Evolutionary conservation across 2,329 filamentous ascomycete genomes (phyloP).

Genomic region (Colletotrichum caudatum): DNA sequence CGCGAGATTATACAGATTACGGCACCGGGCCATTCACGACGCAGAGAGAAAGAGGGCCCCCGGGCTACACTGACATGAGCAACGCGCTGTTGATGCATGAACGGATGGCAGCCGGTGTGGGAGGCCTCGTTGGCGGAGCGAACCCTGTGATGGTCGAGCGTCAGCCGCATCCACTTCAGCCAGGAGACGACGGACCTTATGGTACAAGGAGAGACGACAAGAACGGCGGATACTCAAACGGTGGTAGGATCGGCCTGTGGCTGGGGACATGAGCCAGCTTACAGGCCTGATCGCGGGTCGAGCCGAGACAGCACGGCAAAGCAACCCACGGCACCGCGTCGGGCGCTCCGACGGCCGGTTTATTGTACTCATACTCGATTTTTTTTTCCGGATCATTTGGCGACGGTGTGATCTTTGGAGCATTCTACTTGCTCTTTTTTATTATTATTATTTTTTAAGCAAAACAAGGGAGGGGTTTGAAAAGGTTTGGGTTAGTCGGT

Average conservation of each 20-base stretch:
- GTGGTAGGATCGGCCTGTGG: conserved; percentile 41
- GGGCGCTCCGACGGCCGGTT: background rate
- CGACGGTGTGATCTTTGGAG: conserved; percentile 14
- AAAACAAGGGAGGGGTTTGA: background rate
- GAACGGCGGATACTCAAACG: conserved; percentile 31
- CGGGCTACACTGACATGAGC: conserved; percentile 20
- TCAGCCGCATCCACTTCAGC: conserved; percentile 29
- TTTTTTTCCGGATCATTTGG: background rate
- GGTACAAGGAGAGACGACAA: conserved; percentile 26
- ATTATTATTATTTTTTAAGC: background rate
- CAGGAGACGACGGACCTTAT: background rate
- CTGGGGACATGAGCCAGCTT: conserved; percentile 12
- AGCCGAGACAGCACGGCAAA: background rate
- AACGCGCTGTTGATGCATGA: conserved; percentile 25
- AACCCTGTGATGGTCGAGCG: conserved; percentile 1
- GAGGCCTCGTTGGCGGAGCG: conserved; percentile 13
- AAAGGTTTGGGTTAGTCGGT: background rate
- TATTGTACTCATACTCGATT: conserved; percentile 25
- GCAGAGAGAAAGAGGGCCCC: conserved; percentile 5
- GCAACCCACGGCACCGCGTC: background rate
- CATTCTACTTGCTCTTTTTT: background rate
- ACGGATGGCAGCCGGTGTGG: conserved; percentile 17
- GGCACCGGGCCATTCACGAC: conserved; percentile 10
- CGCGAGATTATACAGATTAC: conserved; percentile 34
- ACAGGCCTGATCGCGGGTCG: background rate